Percentiles rank a stretch among this genome's conserved stretches.
Evolutionary conservation across 371 early-diverging fungal species (phyloP).

Genomic region (Saksenaea oblongispora): DNA sequence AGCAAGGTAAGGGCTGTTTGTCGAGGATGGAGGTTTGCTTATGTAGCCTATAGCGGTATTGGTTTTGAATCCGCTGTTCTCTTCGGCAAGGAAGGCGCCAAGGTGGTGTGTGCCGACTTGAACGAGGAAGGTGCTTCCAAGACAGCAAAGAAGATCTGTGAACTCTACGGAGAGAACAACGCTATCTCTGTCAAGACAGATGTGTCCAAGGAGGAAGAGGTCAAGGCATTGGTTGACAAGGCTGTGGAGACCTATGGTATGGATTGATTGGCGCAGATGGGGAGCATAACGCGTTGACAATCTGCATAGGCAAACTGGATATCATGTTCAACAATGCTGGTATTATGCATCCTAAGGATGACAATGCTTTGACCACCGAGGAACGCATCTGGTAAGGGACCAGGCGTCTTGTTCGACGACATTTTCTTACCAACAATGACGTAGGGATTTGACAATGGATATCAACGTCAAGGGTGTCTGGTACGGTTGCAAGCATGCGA

Average conservation of each 20-base stretch:
- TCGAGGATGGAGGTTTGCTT: no score
- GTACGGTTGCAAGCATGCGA: conserved; percentile 86
- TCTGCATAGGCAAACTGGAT: conserved; percentile 62
- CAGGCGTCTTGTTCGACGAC: not conserved
- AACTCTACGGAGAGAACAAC: conserved; percentile 26
- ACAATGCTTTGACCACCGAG: conserved; percentile 77
- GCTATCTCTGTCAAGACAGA: conserved; percentile 63
- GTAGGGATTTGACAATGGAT: conserved; percentile 73
- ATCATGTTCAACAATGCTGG: conserved; percentile 92
- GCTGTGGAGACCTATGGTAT: conserved; percentile 73
- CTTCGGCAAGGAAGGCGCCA: conserved; percentile 85
- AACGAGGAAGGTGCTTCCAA: conserved; percentile 59
- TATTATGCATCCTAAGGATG: conserved; percentile 88
- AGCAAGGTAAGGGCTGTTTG: conserved; percentile 55
- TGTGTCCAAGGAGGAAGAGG: conserved; percentile 75
- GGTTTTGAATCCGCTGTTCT: conserved; percentile 76
- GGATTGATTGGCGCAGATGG: not conserved
- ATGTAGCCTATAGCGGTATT: conserved; percentile 64
- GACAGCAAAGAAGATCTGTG: conserved; percentile 51
- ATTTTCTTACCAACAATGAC: not conserved
- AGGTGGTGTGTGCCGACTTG: conserved; percentile 79
- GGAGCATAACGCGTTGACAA: not conserved
- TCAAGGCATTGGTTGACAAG: conserved; percentile 70
- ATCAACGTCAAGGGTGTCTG: conserved; percentile 94
- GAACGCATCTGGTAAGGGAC: conserved; percentile 82